These are phyloP conservation scores for Camellia oleifera DNA, from an alignment of 179 eudicot species.

Conservation along the genomic window DNA sequence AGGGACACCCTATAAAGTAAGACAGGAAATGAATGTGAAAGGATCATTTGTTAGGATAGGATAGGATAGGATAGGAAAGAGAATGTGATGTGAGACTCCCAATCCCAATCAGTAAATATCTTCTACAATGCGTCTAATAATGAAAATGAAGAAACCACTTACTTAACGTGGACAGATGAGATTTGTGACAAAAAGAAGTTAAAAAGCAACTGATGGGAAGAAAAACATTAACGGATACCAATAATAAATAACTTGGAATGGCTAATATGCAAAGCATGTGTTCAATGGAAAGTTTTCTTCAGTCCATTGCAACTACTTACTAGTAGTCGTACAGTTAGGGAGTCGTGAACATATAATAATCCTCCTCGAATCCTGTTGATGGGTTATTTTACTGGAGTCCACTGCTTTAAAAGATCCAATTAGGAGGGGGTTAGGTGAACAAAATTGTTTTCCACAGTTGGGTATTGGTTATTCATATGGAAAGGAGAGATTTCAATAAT, in stretches of 20 bases:
- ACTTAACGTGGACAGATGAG: background rate
- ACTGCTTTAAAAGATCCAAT: too few species aligned
- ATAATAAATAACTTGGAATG: background rate
- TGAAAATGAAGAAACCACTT: background rate
- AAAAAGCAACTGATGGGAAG: background rate
- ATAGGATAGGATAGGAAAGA: background rate
- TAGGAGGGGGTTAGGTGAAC: too few species aligned
- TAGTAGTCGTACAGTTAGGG: background rate
- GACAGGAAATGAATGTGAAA: background rate
- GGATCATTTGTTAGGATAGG: background rate
- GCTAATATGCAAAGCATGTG: background rate
- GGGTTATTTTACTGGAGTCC: too few species aligned
- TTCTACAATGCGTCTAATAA: background rate
- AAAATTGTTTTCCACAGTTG: too few species aligned
- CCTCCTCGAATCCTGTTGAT: too few species aligned
- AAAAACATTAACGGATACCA: background rate
- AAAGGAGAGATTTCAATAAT: too few species aligned
- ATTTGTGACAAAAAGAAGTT: background rate
- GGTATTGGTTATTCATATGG: too few species aligned
- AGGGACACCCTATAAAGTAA: constrained; percentile 62
- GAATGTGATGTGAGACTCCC: background rate
- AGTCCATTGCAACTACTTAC: background rate
- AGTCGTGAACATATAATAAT: too few species aligned
- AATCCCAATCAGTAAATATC: background rate
- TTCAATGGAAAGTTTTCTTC: background rate